Evolutionary conservation across 164 flowering plant genomes (phyloP), one percentile per base, ranked within the genome.

Genomic region (Protea cynaroides): DNA sequence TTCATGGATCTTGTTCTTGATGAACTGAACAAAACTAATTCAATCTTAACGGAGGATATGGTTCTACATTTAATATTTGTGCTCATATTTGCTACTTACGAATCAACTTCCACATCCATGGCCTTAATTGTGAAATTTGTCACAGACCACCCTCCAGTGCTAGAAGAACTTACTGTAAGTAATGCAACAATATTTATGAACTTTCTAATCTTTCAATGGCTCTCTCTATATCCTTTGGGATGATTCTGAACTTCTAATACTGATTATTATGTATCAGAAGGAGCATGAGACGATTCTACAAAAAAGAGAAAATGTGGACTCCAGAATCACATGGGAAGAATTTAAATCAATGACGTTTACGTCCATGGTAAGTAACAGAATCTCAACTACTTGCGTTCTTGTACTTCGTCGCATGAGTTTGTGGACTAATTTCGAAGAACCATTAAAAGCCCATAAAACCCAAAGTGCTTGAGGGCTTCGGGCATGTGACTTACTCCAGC

Each of bases 301-400:
- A 54, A 64, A 24, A 36, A 36, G 17, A 17, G 58, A 9, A 36
- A 34, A 36, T 54, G 25, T 22, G 1, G 21, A 34, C 29, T 62
- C 40, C 0, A 49, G 59, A 21, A 37, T 64, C 11, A 63, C 66
- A 29, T 64, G 58, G 66, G 19, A 24, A 21, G 59, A 64, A n/a
- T 52, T 19, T 25, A 64, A 53, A 63, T 63, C 59, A 38, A 64
- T 64, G 66, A 64, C 44, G 14, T 64, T 23, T 25, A 64, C 66
- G 9, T 14, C 21, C 21, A 34, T 0, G 37, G 50, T 64, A 25
- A 38, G 38, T 29, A 2, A 5, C 34, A 29, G 34, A 29, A 29
- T 29, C 34, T 29, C 34, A 29, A 29, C n/a, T n/a, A n/a, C n/a
- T n/a, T n/a, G n/a, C n/a, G n/a, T n/a, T n/a, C n/a, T n/a, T n/a